These are phyloP conservation scores for Phialophora tarda DNA, from an alignment of 2,329 filamentous ascomycete genomes.

Conservation along the genomic window DNA sequence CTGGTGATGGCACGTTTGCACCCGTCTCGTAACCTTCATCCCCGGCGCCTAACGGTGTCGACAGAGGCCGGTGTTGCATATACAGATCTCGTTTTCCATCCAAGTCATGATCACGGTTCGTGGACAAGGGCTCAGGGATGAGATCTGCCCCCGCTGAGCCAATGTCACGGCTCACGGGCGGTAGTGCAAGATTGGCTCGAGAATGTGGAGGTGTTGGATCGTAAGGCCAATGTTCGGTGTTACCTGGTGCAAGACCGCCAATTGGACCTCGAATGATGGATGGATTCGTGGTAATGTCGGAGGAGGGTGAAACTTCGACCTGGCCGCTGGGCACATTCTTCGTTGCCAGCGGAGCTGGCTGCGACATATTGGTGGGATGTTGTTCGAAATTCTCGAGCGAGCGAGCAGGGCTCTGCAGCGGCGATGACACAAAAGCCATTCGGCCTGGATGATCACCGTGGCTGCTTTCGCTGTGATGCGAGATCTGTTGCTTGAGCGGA, in stretches of 20 bases:
- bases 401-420: conserved; percentile 58
- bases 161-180: conserved; percentile 47
- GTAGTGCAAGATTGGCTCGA: conserved; percentile 45
- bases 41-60: conserved; percentile 65
- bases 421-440: conserved; percentile 53
- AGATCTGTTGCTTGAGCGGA: conserved; percentile 53
- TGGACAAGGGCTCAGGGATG: conserved; percentile 37
- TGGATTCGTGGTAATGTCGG: conserved; percentile 80
- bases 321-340: conserved; percentile 25
- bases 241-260: conserved; percentile 59
- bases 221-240: conserved; percentile 61
- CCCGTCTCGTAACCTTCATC: conserved; percentile 94
- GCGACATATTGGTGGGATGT: conserved; percentile 10
- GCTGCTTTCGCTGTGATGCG: conserved; percentile 45
- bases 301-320: conserved; percentile 45
- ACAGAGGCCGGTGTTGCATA: conserved; percentile 49
- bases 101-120: conserved; percentile 48
- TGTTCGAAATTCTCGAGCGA: conserved; percentile 24
- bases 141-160: conserved; percentile 53
- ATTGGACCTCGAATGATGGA: conserved; percentile 79
- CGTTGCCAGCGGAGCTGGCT: conserved; percentile 32
- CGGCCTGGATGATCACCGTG: conserved; percentile 47
- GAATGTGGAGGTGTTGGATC: conserved; percentile 58
- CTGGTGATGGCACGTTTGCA: conserved; percentile 46
- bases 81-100: conserved; percentile 45